Evolutionary conservation across 2,329 filamentous ascomycete genomes (phyloP), one percentile per base, ranked within the genome.

Genomic region (Fusarium austroafricanum): DNA sequence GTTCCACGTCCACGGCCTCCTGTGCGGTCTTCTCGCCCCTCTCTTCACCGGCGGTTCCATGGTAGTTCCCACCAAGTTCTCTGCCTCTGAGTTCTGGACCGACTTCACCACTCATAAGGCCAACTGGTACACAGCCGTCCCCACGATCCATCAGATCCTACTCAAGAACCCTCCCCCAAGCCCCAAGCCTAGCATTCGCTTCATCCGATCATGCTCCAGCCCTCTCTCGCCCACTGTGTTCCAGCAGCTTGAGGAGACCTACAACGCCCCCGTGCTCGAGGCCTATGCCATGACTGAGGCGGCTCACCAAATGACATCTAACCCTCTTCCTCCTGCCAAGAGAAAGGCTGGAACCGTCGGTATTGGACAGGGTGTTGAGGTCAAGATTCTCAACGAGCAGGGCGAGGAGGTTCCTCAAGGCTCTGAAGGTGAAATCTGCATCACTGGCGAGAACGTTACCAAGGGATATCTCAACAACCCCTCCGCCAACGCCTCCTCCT

Each of bases 281-380:
- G 93, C 93, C 11, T 96, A 96, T 74, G 93, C 93, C 69, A 97
- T 97, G 93, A 96, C 93, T 39, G 93, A 96, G 81, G 93, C 92
- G 9, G 89, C 93, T 6, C 92, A 94, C 75, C 92, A 94, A 78
- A 94, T 94, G 90, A 93, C 92, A 2, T 92, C 90, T 26, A 92
- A 90, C 80, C 89, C 89, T 20, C 83, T 91, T 1, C 92, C 92
- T 5, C 87, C 88, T 0, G 89, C 83, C 18, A 89, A 91, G 80
- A 88, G 92, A 72, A 90, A 92, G 82, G 92, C 93, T 0, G 93
- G 93, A 47, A 93, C 90, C 46, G 93, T 96, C 4, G 93, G 93
- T 17, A 76, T 96, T 29, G 92, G 92, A 5, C 92, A 95, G 80
- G 93, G 93, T 43, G 92, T 96, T 6, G 91, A 95, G 68, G 82